Evolutionary conservation across 805 yeast species (phyloP), one percentile per base, ranked within the genome.

Genomic region (Brettanomyces naardenensis): DNA sequence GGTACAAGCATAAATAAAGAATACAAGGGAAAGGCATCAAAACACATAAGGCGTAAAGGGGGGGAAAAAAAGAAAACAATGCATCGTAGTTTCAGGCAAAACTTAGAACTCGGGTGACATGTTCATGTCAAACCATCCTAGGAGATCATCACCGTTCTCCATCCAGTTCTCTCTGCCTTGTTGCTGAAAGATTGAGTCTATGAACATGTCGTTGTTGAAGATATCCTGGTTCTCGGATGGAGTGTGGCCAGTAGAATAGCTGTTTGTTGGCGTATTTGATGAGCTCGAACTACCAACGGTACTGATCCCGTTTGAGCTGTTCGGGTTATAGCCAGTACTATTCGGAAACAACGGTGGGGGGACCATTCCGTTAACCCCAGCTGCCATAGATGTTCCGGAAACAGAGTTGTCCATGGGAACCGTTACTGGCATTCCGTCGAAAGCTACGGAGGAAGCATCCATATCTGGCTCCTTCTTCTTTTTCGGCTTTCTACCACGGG

Each of bases 111-210:
- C 80, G 0, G 79, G 80, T 3, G 75, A 77, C 80, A 73, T 75
- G 51, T 81, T 81, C 56, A 78, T 77, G 54, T 86, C 95, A 65
- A 89, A 83, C 95, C 95, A 89, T 10, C 97, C 97, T 33, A 89
- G 64, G 51, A 89, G 82, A 54, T 89, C 97, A 53, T 89, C 97
- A 33, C 70, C 72, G 37, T 78, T 85, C 52, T 85, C 88, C 54
- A 80, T 71, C 95, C 95, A 86, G 22, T 87, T 89, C 25, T 80
- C 76, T 20, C 88, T 82, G 48, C 84, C 92, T 56, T 81, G 87
- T 53, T 81, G 87, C 54, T 81, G 87, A 59, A 83, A 77, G 47
- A 83, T 81, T 15, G 68, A 67, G 48, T 80, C 65, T 20, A 62
- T 58, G 39, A 62, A 61, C 37, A 48, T 39, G 18, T 45, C 56